A percentile compares a stretch with the other conserved stretches of the same genome.
These are phyloP conservation scores for Sphagnum contortum DNA, from an alignment of 225 moss, liverwort and hornwort species.

Conservation along the genomic window DNA sequence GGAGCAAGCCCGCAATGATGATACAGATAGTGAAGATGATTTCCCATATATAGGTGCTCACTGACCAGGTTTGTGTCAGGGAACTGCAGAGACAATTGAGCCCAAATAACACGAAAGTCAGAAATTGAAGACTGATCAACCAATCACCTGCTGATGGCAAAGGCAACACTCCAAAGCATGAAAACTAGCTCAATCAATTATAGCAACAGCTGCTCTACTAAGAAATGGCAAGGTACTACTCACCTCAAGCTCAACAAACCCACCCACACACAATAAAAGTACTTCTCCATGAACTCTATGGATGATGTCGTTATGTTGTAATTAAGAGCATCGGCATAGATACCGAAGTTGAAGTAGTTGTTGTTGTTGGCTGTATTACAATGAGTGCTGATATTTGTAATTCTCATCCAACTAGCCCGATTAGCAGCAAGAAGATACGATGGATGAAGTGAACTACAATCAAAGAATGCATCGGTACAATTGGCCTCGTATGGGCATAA, in stretches of 20 bases:
- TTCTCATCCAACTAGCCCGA: neutral
- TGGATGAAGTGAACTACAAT: slow-evolving; percentile 1
- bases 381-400: slow-evolving; percentile 2
- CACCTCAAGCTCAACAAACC: slow-evolving; percentile 41
- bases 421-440: neutral
- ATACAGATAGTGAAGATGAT: slow-evolving; percentile 72
- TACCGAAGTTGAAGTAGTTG: slow-evolving; percentile 24
- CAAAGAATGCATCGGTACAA: neutral
- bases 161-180: no score
- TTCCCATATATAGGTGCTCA: slow-evolving; percentile 78
- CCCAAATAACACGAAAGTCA: no score
- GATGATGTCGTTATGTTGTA: slow-evolving; percentile 12
- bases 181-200: no score
- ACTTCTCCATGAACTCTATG: slow-evolving; percentile 23
- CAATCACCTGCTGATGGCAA: no score
- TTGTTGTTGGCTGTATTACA: neutral
- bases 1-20: slow-evolving; percentile 64
- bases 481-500: neutral
- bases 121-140: no score
- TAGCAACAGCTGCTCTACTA: no score
- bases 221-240: no score
- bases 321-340: slow-evolving; percentile 21
- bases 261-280: slow-evolving; percentile 57
- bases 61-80: slow-evolving; percentile 44
- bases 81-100: slow-evolving; percentile 41